Percentiles rank a stretch among this genome's conserved stretches.
Conservation (phyloP, 352 stramenopile genomes). For the Globisporangium heterothallicum region DNA sequence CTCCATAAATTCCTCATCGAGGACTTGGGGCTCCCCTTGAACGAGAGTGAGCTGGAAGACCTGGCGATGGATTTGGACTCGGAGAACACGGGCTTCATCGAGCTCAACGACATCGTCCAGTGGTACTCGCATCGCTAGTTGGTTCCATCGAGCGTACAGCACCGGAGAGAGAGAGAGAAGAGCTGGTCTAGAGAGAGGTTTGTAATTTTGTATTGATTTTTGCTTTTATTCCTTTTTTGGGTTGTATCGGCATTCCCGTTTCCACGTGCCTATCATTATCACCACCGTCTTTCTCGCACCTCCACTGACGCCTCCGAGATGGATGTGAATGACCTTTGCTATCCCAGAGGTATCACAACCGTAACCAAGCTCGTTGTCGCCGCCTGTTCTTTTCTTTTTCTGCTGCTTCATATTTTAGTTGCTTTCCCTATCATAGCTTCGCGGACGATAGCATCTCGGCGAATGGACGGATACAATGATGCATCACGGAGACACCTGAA, state of each 20-base stretch:
- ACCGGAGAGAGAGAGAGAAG: neutral
- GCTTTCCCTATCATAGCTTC: too few relatives aligned
- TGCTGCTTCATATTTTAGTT: neutral
- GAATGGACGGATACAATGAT: too few relatives aligned
- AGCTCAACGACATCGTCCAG: slow-evolving; percentile 78
- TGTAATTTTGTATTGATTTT: slow-evolving; percentile 10
- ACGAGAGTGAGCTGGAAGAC: slow-evolving; percentile 61
- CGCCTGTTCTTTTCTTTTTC: too few relatives aligned
- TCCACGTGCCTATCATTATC: too few relatives aligned
- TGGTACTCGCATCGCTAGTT: slow-evolving; percentile 68
- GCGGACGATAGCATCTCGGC: too few relatives aligned
- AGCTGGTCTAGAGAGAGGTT: neutral
- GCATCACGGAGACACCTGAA: too few relatives aligned
- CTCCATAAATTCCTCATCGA: slow-evolving; percentile 58
- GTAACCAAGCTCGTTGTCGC: too few relatives aligned
- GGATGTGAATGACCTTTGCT: too few relatives aligned
- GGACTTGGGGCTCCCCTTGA: slow-evolving; percentile 52
- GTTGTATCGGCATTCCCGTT: too few relatives aligned
- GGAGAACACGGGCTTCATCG: slow-evolving; percentile 76
- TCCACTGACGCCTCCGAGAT: too few relatives aligned
- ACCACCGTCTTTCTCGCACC: too few relatives aligned
- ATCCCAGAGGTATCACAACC: too few relatives aligned
- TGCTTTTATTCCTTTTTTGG: slow-evolving; percentile 3
- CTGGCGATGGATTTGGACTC: slow-evolving; percentile 60
- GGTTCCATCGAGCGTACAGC: neutral